phyloP scores from a whole-genome alignment of 352 stramenopile species.

The Phytophthora cactorum region DNA sequence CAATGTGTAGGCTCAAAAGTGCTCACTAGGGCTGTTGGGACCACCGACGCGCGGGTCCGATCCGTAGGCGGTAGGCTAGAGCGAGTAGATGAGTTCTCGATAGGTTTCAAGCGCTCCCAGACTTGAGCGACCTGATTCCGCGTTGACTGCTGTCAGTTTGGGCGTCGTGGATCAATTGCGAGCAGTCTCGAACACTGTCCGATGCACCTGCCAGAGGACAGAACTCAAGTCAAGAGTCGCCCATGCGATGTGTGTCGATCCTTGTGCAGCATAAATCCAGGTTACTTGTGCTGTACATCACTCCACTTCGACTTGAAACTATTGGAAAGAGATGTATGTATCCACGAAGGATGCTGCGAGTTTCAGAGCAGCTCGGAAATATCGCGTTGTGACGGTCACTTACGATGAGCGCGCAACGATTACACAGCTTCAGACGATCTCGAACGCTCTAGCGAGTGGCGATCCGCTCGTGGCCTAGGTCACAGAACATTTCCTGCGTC shows the following conservation, averaged over 20 bases:
- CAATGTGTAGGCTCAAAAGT: constrained; percentile 53
- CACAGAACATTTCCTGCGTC: constrained; percentile 90
- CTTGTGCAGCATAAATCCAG: not conserved
- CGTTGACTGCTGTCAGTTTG: constrained; percentile 6
- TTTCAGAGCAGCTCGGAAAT: not conserved
- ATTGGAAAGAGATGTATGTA: not conserved
- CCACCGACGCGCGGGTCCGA: constrained; percentile 43
- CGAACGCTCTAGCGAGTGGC: constrained; percentile 36
- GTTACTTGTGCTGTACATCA: not conserved
- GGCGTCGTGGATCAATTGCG: constrained; percentile 20
- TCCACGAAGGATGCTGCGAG: not conserved
- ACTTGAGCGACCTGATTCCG: not conserved
- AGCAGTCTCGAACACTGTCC: constrained; percentile 31
- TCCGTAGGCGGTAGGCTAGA: constrained; percentile 47
- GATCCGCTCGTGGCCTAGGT: constrained; percentile 46
- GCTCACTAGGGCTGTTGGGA: constrained; percentile 28
- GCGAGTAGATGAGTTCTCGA: constrained; percentile 49
- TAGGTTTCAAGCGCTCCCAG: constrained; percentile 28
- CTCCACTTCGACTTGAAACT: not conserved
- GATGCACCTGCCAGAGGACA: constrained; percentile 42
- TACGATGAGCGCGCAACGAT: constrained; percentile 61
- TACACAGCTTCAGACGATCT: constrained; percentile 39
- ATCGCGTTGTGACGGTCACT: constrained; percentile 49
- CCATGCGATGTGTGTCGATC: not conserved
- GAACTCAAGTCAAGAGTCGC: constrained; percentile 39